Evolutionary conservation across 1,284 basidiomycete species (phyloP).

Genomic region (Cryptococcus maquisensis): DNA sequence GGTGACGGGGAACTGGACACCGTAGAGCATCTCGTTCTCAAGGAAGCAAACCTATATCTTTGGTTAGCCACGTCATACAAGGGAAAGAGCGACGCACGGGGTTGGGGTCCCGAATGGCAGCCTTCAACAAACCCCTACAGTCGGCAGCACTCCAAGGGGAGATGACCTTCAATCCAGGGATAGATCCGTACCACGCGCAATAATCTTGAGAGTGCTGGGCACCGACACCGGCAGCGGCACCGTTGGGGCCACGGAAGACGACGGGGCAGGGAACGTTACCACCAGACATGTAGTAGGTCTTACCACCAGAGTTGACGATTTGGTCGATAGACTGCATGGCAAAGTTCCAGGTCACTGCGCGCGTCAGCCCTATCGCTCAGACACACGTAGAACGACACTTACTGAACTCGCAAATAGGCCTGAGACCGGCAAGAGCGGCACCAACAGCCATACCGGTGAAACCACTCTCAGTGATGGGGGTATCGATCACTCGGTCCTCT

Average conservation of each 20-base stretch:
- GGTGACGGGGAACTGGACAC: conserved; percentile 93
- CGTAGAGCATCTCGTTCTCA: conserved; percentile 99
- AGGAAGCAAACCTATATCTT: conserved; percentile 71
- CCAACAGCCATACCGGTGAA: conserved; percentile 96
- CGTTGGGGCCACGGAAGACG: conserved; percentile 99
- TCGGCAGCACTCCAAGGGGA: conserved; percentile 97
- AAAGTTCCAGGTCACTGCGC: conserved; percentile 49
- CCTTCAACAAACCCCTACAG: conserved; percentile 95
- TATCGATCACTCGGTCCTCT: conserved; percentile 97
- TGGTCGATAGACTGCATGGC: conserved; percentile 85
- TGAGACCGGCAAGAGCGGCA: conserved; percentile 86
- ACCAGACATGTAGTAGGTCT: conserved; percentile 99
- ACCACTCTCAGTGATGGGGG: conserved; percentile 97
- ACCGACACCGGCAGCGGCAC: conserved; percentile 92
- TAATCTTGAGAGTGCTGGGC: conserved; percentile 90
- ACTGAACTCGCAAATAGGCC: conserved; percentile 98
- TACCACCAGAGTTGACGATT: conserved; percentile 99
- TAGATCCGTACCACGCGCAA: conserved; percentile 89
- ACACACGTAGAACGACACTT: conserved; percentile 19
- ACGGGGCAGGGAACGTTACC: conserved; percentile 97
- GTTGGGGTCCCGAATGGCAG: conserved; percentile 97
- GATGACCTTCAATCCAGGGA: conserved; percentile 96
- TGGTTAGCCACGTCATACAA: background rate
- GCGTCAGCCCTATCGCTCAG: conserved; percentile 59
- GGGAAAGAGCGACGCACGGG: conserved; percentile 53